Conservation (phyloP, 768 basidiomycete species). For the Lentinula sp. region DNA sequence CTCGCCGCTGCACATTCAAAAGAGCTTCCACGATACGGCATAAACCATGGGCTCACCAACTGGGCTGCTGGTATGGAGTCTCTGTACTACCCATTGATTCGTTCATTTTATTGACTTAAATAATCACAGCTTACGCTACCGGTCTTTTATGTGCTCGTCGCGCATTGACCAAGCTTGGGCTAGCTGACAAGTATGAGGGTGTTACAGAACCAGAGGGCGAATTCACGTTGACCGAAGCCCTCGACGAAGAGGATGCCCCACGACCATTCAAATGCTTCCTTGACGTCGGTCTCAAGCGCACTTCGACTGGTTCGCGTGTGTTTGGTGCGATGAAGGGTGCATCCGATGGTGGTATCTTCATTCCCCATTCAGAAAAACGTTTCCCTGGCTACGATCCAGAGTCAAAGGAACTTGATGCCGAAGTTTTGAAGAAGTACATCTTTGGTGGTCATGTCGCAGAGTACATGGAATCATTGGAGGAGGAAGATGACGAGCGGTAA, state of each 20-base stretch:
- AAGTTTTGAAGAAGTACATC: conserved; percentile 96
- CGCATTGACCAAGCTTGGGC: conserved; percentile 89
- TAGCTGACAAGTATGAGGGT: conserved; percentile 98
- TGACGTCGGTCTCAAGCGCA: conserved; percentile 96
- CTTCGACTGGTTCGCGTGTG: conserved; percentile 94
- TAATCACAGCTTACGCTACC: conserved; percentile 80
- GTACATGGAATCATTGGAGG: conserved; percentile 99
- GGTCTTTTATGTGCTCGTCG: conserved; percentile 94
- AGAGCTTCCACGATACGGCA: conserved; percentile 94
- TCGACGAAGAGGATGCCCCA: conserved; percentile 90
- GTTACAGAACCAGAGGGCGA: conserved; percentile 87
- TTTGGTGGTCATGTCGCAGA: conserved; percentile 96
- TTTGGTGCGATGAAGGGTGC: conserved; percentile 99
- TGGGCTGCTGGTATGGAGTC: conserved; percentile 80
- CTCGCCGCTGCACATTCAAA: conserved; percentile 81
- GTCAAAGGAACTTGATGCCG: conserved; percentile 86
- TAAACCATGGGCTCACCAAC: conserved; percentile 97
- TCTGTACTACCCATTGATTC: background rate
- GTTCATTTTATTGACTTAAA: conserved; percentile 2
- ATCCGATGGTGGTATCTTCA: conserved; percentile 93
- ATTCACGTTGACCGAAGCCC: conserved; percentile 71
- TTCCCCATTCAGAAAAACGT: conserved; percentile 96
- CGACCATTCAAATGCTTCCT: conserved; percentile 99
- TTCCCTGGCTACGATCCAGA: conserved; percentile 98
- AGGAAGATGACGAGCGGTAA: conserved; percentile 97